Base-by-base conservation (phyloP, 2,329 filamentous ascomycete genomes). In the Bipolaris cookei region DNA sequence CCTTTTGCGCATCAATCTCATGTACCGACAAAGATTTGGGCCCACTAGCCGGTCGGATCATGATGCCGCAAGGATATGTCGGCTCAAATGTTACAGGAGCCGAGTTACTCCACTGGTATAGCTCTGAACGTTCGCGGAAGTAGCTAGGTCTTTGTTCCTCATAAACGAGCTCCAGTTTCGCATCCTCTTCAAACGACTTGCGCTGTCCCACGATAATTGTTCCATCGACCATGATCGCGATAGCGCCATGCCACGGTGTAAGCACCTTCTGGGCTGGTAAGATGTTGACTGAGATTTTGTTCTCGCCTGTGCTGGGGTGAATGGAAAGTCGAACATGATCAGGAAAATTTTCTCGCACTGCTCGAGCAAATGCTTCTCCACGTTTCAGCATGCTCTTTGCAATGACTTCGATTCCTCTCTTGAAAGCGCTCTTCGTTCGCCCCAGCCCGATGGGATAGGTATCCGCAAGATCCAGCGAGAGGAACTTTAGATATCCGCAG, bases 1-100 rank as follows among this genome's bases (percentile, higher is more conserved):
- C 75, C 62, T 81, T 83, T 0, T 64, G 28, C 0, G 78, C 76
- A 53, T 83, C 76, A n/a, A 84, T 64, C 11, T 82, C 76, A 0
- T 73, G 63, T 11, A 84, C 76, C 0, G 75, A 76, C 0, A 68
- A 62, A 11, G 50, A 30, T 30, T 57, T 59, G 28, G 44, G 2
- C 0, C 54, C 58, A 4, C 49, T 25, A 11, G 56, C 42, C 13
- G 64, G 61, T 35, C 54, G 53, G 21, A 70, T 60, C 46, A 69
- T 58, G 14, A 69, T 42, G 2, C 68, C 68, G 18, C 56, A 64
- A 3, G 64, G 67, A 53, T 69, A 71, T 25, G 61, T 41, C 7
- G 59, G 61, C 35, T 66, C 62, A 35, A 70, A 68, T 1, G 18
- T 47, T 3, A 66, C 62, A n/a, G 23, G 16, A 7, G 18, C 18